Base-by-base conservation (phyloP, 805 yeast genomes). In the Starmera dryadoides region DNA sequence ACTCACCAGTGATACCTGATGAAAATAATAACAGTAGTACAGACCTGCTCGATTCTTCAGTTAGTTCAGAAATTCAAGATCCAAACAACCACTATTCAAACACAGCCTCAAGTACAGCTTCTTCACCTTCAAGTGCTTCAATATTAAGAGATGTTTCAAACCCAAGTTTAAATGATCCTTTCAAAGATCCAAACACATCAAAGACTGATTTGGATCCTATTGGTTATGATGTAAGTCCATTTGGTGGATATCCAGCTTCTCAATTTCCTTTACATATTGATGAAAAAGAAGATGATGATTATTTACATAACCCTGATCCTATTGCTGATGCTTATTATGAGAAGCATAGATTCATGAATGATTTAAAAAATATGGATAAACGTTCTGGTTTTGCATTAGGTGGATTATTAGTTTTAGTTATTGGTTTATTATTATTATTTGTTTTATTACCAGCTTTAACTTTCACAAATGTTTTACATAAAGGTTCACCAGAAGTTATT, bases 191-290 rank as follows among this genome's bases (percentile, higher is more conserved):
- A 11, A 12, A 10, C 10, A 25, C 28, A 11, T n/a, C 28, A 25
- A 25, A 12, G 4, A 25, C n/a, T 11, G 12, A 25, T 12, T 6
- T n/a, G n/a, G n/a, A n/a, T n/a, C n/a, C 10, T 17, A 6, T 71
- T 35, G 69, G 66, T 31, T 79, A 71, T 52, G 73, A 79, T 18
- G 79, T 80, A 48, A 77, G 85, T 35, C 98, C 98, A 3, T 91
- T 91, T 64, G 98, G 98, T 37, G 98, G 98, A 14, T 91, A 86
- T 60, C 98, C 98, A 1, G 94, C 96, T 8, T 71, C 88, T 15
- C 79, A 87, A 4, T 91, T 91, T 65, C 98, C 98, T 1, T 66
- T 91, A 41, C 81, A 76, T 50, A 79, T 93, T 46, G 96, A 91
- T 43, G 98, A 91, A 50, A 86, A 86, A 62, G 98, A 91, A 62